Percentiles rank a stretch among this genome's conserved stretches.
These are phyloP conservation scores for Nitzschia sp. DNA, from an alignment of 108 stramenopile genomes.

Conservation along the genomic window DNA sequence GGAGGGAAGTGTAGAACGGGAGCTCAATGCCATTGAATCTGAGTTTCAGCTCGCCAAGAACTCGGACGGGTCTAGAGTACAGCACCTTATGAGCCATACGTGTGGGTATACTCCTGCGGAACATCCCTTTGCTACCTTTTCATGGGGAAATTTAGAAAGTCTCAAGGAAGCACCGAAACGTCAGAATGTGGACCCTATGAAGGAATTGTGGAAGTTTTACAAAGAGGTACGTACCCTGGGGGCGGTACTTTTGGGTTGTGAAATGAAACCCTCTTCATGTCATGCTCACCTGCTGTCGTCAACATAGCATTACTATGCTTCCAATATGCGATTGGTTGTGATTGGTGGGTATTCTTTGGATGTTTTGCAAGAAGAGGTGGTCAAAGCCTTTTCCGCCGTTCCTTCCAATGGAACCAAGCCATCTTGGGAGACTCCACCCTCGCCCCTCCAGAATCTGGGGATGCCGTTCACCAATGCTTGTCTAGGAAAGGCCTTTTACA, in stretches of 20 bases:
- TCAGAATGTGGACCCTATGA: conserved; percentile 59
- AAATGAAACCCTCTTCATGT: no score
- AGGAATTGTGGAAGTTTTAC: conserved; percentile 69
- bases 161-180: conserved; percentile 60
- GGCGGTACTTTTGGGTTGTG: not conserved
- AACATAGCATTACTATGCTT: conserved; percentile 70
- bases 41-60: conserved; percentile 88
- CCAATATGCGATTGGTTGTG: conserved; percentile 85
- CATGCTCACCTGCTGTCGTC: not conserved
- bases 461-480: conserved; percentile 56
- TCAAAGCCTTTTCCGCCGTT: conserved; percentile 58
- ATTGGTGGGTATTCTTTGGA: conserved; percentile 85
- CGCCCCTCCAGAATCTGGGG: conserved; percentile 33
- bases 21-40: conserved; percentile 96
- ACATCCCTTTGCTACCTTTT: conserved; percentile 71
- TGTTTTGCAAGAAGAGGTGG: conserved; percentile 63
- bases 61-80: conserved; percentile 68
- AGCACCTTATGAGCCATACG: conserved; percentile 72
- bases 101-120: conserved; percentile 48
- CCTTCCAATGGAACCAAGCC: conserved; percentile 41
- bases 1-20: conserved; percentile 80
- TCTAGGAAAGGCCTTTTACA: conserved; percentile 60
- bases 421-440: conserved; percentile 36
- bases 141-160: conserved; percentile 77
- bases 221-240: conserved; percentile 33